phyloP scores from a whole-genome alignment of 805 yeast species.

The Ogataea trehaloabstinens region DNA sequence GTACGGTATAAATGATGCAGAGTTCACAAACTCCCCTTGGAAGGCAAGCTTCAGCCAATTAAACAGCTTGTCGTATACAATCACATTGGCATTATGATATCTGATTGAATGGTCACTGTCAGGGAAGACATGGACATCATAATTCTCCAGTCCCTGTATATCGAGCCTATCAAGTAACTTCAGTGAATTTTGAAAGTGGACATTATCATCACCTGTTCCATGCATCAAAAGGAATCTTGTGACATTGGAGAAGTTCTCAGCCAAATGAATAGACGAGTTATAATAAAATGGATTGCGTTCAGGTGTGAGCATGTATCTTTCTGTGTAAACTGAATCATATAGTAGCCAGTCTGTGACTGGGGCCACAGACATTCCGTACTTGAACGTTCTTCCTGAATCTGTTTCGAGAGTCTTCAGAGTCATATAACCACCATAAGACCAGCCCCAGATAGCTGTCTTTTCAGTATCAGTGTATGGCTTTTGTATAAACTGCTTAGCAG shows the following conservation, averaged over 20 bases:
- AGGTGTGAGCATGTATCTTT: slow-evolving; percentile 90
- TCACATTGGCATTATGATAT: slow-evolving; percentile 68
- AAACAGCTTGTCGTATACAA: slow-evolving; percentile 66
- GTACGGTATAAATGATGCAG: slow-evolving; percentile 1
- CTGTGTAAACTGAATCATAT: slow-evolving; percentile 93
- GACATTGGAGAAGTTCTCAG: slow-evolving; percentile 51
- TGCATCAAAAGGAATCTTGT: slow-evolving; percentile 84
- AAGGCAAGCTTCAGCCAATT: slow-evolving; percentile 67
- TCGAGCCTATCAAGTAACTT: slow-evolving; percentile 75
- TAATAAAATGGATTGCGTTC: slow-evolving; percentile 58
- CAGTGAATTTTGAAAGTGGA: slow-evolving; percentile 87
- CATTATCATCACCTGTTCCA: slow-evolving; percentile 97
- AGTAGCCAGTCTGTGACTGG: slow-evolving; percentile 95
- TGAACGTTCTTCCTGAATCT: slow-evolving; percentile 73
- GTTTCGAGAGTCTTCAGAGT: slow-evolving; percentile 85
- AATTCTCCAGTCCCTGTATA: slow-evolving; percentile 74
- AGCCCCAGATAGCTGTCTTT: slow-evolving; percentile 89
- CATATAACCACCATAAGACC: slow-evolving; percentile 97
- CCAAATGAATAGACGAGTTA: slow-evolving; percentile 53
- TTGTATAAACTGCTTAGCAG: slow-evolving; percentile 69
- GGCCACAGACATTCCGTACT: slow-evolving; percentile 92
- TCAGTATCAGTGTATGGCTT: slow-evolving; percentile 63
- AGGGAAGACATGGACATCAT: slow-evolving; percentile 75
- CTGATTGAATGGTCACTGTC: slow-evolving; percentile 75
- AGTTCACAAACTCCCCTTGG: slow-evolving; percentile 40